Base-by-base conservation (phyloP, 192 early-diverging fungal genomes). In the Coemansia aciculifera region DNA sequence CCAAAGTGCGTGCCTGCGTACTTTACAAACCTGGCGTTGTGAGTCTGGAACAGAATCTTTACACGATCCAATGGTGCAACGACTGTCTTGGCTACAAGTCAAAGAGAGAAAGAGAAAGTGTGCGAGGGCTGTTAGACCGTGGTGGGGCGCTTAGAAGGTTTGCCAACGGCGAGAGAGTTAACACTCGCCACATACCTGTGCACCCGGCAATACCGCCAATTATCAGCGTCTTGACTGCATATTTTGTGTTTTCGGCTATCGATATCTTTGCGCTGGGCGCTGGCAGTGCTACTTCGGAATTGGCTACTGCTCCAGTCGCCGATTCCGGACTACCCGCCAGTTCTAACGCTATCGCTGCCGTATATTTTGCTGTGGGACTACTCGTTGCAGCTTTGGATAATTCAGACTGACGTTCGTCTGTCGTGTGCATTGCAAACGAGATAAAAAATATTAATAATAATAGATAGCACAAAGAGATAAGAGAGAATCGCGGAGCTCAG, bases 61-160 rank as follows among this genome's bases (percentile, higher is more conserved):
- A 94, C 90, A 44, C 93, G 86, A 74, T 94, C 93, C 49, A 94
- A 69, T 11, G 93, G 93, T 36, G 93, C 93, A 70, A 93, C 89
- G 0, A 85, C 84, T 4, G 91, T 89, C 64, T 92, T 94, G 8
- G 89, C 92, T 90, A 79, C 36, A 75, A 6, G 12, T 4, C 57
- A 46, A 21, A 54, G 11, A 32, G 23, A 4, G 24, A 19, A 27
- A 27, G 27, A 27, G 27, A 27, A 27, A 27, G 27, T 27, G 27
- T 27, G 27, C 27, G 27, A 27, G 27, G 2, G 27, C 27, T 27
- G 12, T 54, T 54, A 54, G 51, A 29, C 27, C 8, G 51, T 29
- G 27, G 24, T 27, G 23, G 3, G 24, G 34, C 34, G 34, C 34
- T 17, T 31, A n/a, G 15, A 32, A 5, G 17, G n/a, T 32, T 29